Base-by-base conservation (phyloP, 1,284 basidiomycete species). In the Ganoderma lucidum region DNA sequence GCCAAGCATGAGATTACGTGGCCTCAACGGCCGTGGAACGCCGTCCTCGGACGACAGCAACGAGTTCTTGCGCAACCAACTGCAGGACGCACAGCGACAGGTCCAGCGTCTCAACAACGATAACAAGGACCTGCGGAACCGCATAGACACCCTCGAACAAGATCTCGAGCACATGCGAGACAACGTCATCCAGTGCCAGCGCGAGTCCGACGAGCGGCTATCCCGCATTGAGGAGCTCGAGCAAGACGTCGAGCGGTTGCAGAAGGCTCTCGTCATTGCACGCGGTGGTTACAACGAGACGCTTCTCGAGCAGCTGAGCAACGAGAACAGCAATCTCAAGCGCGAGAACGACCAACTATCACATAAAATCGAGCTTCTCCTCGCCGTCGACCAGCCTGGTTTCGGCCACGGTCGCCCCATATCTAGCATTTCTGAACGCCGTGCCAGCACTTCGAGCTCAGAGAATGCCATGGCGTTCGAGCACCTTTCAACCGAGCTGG, bases 301-400 rank as follows among this genome's bases (percentile, higher is more conserved):
- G 6, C 77, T 90, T 48, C 79, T 93, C 59, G 93, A 95, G 81
- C 91, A 90, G 75, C 86, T 96, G 67, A 91, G 89, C 77, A 88
- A 84, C 78, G 93, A 96, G 80, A 95, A 95, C 79, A 85, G 88
- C 42, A 86, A 84, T 56, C 88, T 96, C 68, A 90, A 92, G 79
- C 88, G 88, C 69, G 95, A 96, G 80, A 95, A 96, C 78, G 91
- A 94, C 76, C 88, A 93, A 76, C 86, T 96, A 65, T 91, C 91
- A 32, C 93, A 94, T 80, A 95, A 95, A 85, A 94, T 96, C 74
- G 92, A 90, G 70, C 84, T 96, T 59, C 84, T 96, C n/a, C 86
- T 96, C 64, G 94, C 94, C 76, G 92, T 93, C 53, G 93, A 96
- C 76, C 92, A 93, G 74, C 88, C 92, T 39, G 83, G 87, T 3